Evolutionary conservation across 2,329 filamentous ascomycete genomes (phyloP), one percentile per base, ranked within the genome.

Genomic region (Microdochium bolleyi): DNA sequence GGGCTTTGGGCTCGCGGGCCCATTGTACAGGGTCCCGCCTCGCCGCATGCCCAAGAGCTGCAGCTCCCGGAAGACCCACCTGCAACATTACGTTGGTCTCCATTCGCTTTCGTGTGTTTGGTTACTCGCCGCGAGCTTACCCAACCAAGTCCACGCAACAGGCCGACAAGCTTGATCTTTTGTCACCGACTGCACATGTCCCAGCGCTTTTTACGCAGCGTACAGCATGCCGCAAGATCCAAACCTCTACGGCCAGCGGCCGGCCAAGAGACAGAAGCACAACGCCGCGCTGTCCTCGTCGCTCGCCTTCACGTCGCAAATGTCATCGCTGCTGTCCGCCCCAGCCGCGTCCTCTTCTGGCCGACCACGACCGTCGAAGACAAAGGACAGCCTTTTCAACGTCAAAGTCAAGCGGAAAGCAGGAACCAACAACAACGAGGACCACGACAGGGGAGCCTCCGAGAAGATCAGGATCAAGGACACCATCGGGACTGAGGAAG

Each of bases 271-370:
- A 61, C 77, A 81, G 58, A 80, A 80, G 64, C 85, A 83, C 63
- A 83, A 87, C 62, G 81, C 89, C 53, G 82, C 83, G 19, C 82
- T 91, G 19, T 86, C 83, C 19, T 84, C 82, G 50, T 86, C 83
- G 48, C 82, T 96, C 52, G 84, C 90, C 65, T 97, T 99, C 73
- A 84, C 88, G n/a, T 89, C 89, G 11, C 88, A 94, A 58, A 82
- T 97, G 57, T 87, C 88, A 60, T 88, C 85, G 48, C 83, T 96
- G 52, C 89, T 96, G 70, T 76, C 85, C 52, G 70, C 72, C 24
- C 55, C 68, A 48, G 49, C 64, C 10, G 59, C 71, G 16, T 61
- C 72, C 7, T 65, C 71, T n/a, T 48, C 66, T 5, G 78, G 74
- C 34, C 79, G 85, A 30, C 62, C 78, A 2, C 76, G 80, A 34